Base-by-base conservation (phyloP, 225 moss, liverwort and hornwort species). In the Pseudisothecium myosuroides region DNA sequence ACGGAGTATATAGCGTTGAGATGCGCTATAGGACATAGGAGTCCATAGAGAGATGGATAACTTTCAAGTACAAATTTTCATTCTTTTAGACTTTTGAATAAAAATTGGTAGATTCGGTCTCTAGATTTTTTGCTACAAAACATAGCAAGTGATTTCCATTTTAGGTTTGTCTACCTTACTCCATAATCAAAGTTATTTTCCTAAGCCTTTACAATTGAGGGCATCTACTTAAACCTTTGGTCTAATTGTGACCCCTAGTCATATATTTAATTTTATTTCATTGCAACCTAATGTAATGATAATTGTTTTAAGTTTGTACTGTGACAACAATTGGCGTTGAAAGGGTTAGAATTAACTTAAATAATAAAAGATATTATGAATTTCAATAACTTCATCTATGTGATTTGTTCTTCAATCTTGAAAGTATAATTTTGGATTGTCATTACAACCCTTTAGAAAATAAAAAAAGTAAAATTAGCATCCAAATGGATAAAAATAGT, bases 61-160 rank as follows among this genome's bases (percentile, higher is more conserved):
- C 6, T 67, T 67, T 67, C 21, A 67, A 67, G 4, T 22, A 37
- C 2, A 12, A 21, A 21, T 21, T 67, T 66, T 21, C 4, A 67
- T 21, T 67, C 21, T 67, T 21, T 67, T 37, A 22, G 6, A 37
- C 12, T 21, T 67, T 67, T 67, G 18, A 21, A 37, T n/a, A 7
- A n/a, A 67, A 21, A n/a, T 37, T 67, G 6, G 21, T 67, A 37
- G 37, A 67, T 37, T 21, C n/a, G 21, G 21, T 21, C 4, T 2
- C 21, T 0, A n/a, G 0, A 37, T 0, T 21, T 37, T 67, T 67
- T 22, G 7, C 6, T 67, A 11, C 4, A 37, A 2, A 10, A 1
- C 1, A 37, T 20, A 66, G 66, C 3, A 37, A 66, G 3, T 67
- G 37, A 37, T 67, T 67, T 67, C 0, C 0, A 3, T 67, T 67